Percentiles rank a stretch among this genome's conserved stretches.
These are phyloP conservation scores for Aspergillus arachidicola DNA, from an alignment of 2,329 filamentous ascomycete genomes.

Conservation along the genomic window DNA sequence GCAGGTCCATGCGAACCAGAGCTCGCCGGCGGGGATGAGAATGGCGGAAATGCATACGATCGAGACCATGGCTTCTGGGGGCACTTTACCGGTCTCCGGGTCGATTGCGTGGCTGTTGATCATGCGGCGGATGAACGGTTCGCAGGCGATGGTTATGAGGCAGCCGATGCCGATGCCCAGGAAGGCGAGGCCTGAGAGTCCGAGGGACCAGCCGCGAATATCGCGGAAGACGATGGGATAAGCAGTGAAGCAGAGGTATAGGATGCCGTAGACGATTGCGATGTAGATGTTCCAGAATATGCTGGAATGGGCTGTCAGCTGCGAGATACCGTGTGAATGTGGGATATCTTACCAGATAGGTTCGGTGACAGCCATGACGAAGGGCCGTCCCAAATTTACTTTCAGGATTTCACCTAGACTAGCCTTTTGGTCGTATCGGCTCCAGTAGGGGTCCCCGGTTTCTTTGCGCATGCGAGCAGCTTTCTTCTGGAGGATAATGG, in stretches of 20 bases:
- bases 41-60: conserved; percentile 78
- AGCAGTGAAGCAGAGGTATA: conserved; percentile 88
- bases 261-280: conserved; percentile 78
- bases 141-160: conserved; percentile 54
- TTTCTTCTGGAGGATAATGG: conserved; percentile 68
- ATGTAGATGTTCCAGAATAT: conserved; percentile 75
- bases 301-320: conserved; percentile 43
- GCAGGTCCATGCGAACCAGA: conserved; percentile 88
- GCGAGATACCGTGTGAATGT: not conserved
- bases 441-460: conserved; percentile 75
- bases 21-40: conserved; percentile 73
- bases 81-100: conserved; percentile 70
- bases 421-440: conserved; percentile 73
- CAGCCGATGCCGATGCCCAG: conserved; percentile 67
- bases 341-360: conserved; percentile 70
- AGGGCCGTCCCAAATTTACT: conserved; percentile 75
- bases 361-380: conserved; percentile 75
- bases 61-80: conserved; percentile 79
- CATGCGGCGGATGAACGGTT: conserved; percentile 72
- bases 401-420: conserved; percentile 69
- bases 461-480: conserved; percentile 67
- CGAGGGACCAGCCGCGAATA: conserved; percentile 74
- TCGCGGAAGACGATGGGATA: conserved; percentile 82
- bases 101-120: conserved; percentile 78
- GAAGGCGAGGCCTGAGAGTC: conserved; percentile 76